Base-by-base conservation (phyloP, 306 rosid species). In the Ceratonia siliqua region DNA sequence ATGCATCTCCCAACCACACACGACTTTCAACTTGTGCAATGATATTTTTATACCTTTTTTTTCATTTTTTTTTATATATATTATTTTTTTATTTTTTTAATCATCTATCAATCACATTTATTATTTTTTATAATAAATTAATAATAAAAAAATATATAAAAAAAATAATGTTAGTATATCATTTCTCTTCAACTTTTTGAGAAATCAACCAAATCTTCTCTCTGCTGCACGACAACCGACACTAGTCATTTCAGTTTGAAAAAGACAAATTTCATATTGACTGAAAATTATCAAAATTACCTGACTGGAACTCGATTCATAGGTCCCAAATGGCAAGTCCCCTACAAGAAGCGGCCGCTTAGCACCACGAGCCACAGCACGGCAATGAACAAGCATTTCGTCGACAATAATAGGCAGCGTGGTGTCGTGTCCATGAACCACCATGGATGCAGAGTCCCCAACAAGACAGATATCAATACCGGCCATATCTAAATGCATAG, bases 381-480 rank as follows among this genome's bases (percentile, higher is more conserved):
- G 93, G 43, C 94, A 94, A 68, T 91, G 97, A 41, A 88, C 90
- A 11, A 94, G 96, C 87, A 90, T 90, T 53, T 92, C 92, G 1
- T 90, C 91, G 5, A 92, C 77, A 0, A 83, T 74, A 35, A 92
- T 92, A 0, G 97, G 94, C 5, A 92, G 86, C 0, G 96, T 92
- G 53, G 97, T 92, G 76, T 92, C 92, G 24, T 92, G 80, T 1
- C 97, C 98, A n/a, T 91, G 98, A 14, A 94, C 97, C 13, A 91
- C 98, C 98, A 94, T 94, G 74, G 98, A 57, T 0, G 89, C 96
- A 5, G 98, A 94, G 73, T 94, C 98, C 0, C 98, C 97, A 17
- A 91, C 98, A 3, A 94, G 86, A 21, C 89, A 87, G 6, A 94
- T 46, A 68, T 92, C 94, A 8, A 92, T 79, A 6, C 75, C 88